Evolutionary conservation across 2,329 filamentous ascomycete species (phyloP).

Genomic region (Scortechinia acanthostroma): DNA sequence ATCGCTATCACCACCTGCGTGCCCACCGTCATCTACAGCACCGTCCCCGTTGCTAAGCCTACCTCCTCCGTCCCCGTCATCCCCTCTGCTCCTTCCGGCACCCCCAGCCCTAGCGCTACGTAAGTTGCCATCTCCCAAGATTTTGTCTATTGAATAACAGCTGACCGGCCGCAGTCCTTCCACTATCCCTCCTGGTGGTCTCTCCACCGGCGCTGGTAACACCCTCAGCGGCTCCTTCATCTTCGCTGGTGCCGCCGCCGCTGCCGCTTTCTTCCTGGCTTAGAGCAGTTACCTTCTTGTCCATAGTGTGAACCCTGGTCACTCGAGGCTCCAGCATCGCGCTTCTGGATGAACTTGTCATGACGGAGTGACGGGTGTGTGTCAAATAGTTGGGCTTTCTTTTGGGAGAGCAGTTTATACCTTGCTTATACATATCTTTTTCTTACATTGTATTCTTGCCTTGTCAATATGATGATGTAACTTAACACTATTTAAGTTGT

Average conservation of each 20-base stretch:
- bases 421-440: constrained; percentile 1
- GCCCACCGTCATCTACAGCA: constrained; percentile 14
- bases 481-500: too few species aligned
- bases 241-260: constrained; percentile 18
- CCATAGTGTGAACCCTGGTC: constrained; percentile 16
- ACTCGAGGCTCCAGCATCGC: background rate
- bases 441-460: background rate
- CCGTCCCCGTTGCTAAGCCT: constrained; percentile 4
- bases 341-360: background rate
- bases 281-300: constrained; percentile 17
- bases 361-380: background rate
- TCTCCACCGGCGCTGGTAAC: constrained; percentile 19
- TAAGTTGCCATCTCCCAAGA: background rate
- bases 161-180: constrained; percentile 4
- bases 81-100: background rate
- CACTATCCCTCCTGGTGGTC: constrained; percentile 9
- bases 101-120: background rate
- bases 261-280: constrained; percentile 19
- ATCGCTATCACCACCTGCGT: constrained; percentile 12
- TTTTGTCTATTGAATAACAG: background rate
- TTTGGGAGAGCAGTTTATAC: background rate
- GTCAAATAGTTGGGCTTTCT: background rate
- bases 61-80: background rate
- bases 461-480: too few species aligned
- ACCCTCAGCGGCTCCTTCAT: constrained; percentile 15